Evolutionary conservation across 192 early-diverging fungal species (phyloP).

Genomic region (Coemansia sp.): DNA sequence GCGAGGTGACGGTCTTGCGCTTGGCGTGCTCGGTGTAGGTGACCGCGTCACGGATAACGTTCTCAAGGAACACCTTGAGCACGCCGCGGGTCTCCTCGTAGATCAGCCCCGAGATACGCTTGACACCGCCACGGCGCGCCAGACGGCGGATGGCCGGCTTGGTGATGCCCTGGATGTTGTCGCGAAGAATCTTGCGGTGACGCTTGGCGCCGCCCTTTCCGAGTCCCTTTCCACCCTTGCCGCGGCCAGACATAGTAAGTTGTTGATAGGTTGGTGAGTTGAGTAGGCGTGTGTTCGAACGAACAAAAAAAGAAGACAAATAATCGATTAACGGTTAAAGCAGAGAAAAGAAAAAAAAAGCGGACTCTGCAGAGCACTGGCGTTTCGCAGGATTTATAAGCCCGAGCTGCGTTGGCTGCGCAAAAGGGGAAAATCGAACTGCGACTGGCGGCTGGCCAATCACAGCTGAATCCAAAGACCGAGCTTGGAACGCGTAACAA

Average conservation of each 20-base stretch:
- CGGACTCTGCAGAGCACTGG: too few relatives aligned
- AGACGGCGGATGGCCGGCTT: slow-evolving; percentile 99
- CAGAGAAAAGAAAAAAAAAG: slow-evolving; percentile 1
- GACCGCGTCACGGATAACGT: slow-evolving; percentile 98
- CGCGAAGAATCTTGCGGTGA: slow-evolving; percentile 99
- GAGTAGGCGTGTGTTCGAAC: not conserved
- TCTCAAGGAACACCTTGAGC: slow-evolving; percentile 97
- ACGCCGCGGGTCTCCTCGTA: slow-evolving; percentile 99
- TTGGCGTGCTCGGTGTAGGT: slow-evolving; percentile 98
- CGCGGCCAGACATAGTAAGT: slow-evolving; percentile 98
- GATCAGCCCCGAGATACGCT: slow-evolving; percentile 99
- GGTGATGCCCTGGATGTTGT: slow-evolving; percentile 93
- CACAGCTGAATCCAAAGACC: too few relatives aligned
- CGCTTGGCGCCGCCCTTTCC: slow-evolving; percentile 99
- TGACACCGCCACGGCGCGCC: slow-evolving; percentile 98
- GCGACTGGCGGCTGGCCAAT: slow-evolving; percentile 11
- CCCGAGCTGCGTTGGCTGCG: not conserved
- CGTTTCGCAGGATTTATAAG: slow-evolving; percentile 2
- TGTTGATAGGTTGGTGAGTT: slow-evolving; percentile 63
- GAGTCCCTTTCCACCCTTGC: slow-evolving; percentile 99
- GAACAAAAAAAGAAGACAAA: not conserved
- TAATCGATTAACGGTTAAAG: not conserved
- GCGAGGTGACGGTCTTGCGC: slow-evolving; percentile 92
- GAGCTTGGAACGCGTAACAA: slow-evolving; percentile 6
- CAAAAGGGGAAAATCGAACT: slow-evolving; percentile 15